Evolutionary conservation across 1,284 basidiomycete species (phyloP).

Genomic region (Mycena sp.): DNA sequence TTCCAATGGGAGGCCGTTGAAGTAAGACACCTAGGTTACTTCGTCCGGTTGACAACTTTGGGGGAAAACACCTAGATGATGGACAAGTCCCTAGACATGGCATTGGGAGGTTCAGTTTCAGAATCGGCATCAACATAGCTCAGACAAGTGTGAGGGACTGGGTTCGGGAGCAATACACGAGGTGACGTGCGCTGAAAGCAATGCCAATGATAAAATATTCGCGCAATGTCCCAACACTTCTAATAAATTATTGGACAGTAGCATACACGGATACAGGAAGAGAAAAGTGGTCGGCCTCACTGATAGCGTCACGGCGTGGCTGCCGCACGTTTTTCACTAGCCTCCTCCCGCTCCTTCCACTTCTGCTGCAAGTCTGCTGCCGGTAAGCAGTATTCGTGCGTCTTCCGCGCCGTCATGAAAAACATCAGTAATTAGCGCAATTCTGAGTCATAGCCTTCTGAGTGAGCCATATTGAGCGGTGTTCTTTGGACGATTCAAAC

Average conservation of each 20-base stretch:
- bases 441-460: conserved; percentile 86
- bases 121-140: no score
- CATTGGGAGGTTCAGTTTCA: no score
- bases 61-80: no score
- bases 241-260: conserved; percentile 20
- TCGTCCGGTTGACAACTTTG: no score
- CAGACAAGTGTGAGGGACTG: no score
- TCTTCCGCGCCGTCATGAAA: conserved; percentile 71
- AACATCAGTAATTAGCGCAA: conserved; percentile 44
- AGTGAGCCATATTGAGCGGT: conserved; percentile 89
- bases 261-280: conserved; percentile 17
- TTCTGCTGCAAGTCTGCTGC: conserved; percentile 70
- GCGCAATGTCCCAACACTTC: no score
- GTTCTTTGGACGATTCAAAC: conserved; percentile 73
- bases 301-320: conserved; percentile 3
- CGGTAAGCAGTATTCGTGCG: conserved; percentile 75
- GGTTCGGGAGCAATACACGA: no score
- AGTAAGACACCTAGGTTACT: no score
- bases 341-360: conserved; percentile 72
- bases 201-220: no score
- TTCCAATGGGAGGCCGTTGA: no score
- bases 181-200: no score
- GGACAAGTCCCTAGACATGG: no score
- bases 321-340: conserved; percentile 11
- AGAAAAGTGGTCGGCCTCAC: not conserved